Conservation (phyloP, 2,329 filamentous ascomycete species). For the Dothideomycetes sp. region DNA sequence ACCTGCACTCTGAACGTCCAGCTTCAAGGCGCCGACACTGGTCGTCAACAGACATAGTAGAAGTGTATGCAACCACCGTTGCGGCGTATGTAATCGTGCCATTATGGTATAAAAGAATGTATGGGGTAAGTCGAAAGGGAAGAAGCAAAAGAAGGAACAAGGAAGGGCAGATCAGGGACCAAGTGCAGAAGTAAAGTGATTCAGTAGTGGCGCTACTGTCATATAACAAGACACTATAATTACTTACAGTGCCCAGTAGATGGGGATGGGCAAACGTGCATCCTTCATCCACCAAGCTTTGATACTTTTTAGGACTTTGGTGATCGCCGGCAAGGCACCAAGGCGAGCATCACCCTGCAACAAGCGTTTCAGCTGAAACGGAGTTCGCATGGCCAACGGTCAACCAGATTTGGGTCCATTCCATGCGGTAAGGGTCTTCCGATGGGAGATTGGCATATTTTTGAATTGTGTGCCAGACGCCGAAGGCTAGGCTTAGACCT, state of each 20-base stretch:
- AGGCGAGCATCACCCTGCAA: slow-evolving; percentile 11
- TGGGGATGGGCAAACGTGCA: slow-evolving; percentile 6
- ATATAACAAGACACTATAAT: slow-evolving; percentile 12
- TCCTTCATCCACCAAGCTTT: slow-evolving; percentile 9
- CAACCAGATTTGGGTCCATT: too few species aligned
- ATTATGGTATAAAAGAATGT: slow-evolving; percentile 8
- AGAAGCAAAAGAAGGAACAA: background rate
- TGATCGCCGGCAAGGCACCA: too few species aligned
- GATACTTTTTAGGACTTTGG: too few species aligned
- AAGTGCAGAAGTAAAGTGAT: too few species aligned
- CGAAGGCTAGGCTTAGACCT: too few species aligned
- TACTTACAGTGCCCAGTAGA: background rate
- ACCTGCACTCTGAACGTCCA: slow-evolving; percentile 7
- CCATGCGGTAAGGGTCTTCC: slow-evolving; percentile 7
- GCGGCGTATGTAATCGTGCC: slow-evolving; percentile 4
- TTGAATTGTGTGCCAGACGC: too few species aligned
- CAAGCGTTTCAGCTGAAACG: slow-evolving; percentile 12
- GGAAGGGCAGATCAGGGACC: slow-evolving; percentile 5
- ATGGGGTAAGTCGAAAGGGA: slow-evolving; percentile 2
- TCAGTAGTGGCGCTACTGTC: slow-evolving; percentile 4
- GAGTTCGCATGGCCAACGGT: background rate
- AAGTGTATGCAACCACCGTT: slow-evolving; percentile 9
- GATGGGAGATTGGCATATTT: slow-evolving; percentile 25
- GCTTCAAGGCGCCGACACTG: slow-evolving; percentile 1
- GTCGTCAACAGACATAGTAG: slow-evolving; percentile 6